phyloP scores from a whole-genome alignment of 192 early-diverging fungal species.

The Martensiomyces pterosporus region DNA sequence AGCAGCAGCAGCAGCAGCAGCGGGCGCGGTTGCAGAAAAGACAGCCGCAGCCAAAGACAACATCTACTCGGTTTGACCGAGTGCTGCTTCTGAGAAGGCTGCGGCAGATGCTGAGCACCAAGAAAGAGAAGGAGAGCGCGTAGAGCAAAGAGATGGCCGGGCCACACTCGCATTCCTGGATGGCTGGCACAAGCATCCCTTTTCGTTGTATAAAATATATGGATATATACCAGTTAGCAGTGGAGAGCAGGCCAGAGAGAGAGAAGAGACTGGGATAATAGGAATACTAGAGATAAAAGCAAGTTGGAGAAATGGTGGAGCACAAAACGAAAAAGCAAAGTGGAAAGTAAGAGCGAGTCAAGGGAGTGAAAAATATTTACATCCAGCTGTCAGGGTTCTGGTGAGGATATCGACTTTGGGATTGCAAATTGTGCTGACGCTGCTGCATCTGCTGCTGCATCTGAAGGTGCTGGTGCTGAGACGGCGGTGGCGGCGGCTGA shows the following conservation, averaged over 20 bases:
- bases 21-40: too few relatives aligned
- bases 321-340: slow-evolving; percentile 1
- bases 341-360: too few relatives aligned
- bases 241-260: too few relatives aligned
- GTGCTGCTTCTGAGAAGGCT: background rate
- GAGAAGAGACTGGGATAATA: too few relatives aligned
- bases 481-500: slow-evolving; percentile 8
- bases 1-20: background rate
- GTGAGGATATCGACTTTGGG: too few relatives aligned
- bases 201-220: too few relatives aligned
- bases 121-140: slow-evolving; percentile 2
- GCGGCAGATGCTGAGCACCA: background rate
- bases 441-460: slow-evolving; percentile 14
- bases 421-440: slow-evolving; percentile 6
- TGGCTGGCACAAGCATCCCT: too few relatives aligned
- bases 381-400: slow-evolving; percentile 15
- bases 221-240: too few relatives aligned
- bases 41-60: too few relatives aligned
- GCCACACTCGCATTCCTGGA: too few relatives aligned
- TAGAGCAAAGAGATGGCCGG: too few relatives aligned
- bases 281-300: background rate
- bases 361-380: slow-evolving; percentile 28
- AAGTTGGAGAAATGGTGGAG: background rate
- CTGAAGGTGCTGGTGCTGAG: slow-evolving; percentile 6
- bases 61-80: too few relatives aligned